Conservation (phyloP, 1,284 basidiomycete genomes). For the Salmacisia buchloeana region DNA sequence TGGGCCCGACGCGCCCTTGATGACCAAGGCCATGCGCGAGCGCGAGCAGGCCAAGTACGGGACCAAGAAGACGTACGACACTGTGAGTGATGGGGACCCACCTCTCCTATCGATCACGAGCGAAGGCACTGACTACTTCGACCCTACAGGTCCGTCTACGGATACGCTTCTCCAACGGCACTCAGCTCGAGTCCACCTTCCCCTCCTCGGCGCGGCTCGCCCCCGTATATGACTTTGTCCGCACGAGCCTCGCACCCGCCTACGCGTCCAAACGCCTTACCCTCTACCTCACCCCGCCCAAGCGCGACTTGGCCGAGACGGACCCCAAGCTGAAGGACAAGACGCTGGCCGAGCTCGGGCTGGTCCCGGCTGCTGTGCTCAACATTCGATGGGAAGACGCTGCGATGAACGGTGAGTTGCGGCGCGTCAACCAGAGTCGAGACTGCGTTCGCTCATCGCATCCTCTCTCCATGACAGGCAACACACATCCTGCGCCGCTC, state of each 20-base stretch:
- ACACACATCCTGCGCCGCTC: constrained; percentile 11
- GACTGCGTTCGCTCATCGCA: neutral
- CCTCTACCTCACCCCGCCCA: constrained; percentile 73
- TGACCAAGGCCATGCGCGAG: constrained; percentile 65
- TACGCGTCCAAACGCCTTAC: constrained; percentile 70
- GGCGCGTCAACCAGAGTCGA: neutral
- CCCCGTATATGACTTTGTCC: constrained; percentile 74
- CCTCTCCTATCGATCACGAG: no score
- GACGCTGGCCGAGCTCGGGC: constrained; percentile 64
- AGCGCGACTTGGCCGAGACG: constrained; percentile 70
- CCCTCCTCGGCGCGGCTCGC: constrained; percentile 69
- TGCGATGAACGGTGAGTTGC: constrained; percentile 59
- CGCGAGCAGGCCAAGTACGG: constrained; percentile 56
- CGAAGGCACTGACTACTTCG: neutral
- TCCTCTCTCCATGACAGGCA: constrained; percentile 6
- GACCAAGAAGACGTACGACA: constrained; percentile 64
- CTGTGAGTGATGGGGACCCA: constrained; percentile 60
- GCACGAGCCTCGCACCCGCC: constrained; percentile 65
- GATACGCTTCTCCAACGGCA: constrained; percentile 71
- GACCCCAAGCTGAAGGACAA: constrained; percentile 66
- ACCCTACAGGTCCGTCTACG: constrained; percentile 75
- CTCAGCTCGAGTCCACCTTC: constrained; percentile 73
- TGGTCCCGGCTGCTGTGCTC: constrained; percentile 73
- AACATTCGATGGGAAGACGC: constrained; percentile 70
- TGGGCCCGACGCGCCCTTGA: constrained; percentile 70